Base-by-base conservation (phyloP, 2,329 filamentous ascomycete species). In the Exserohilum rostratum region DNA sequence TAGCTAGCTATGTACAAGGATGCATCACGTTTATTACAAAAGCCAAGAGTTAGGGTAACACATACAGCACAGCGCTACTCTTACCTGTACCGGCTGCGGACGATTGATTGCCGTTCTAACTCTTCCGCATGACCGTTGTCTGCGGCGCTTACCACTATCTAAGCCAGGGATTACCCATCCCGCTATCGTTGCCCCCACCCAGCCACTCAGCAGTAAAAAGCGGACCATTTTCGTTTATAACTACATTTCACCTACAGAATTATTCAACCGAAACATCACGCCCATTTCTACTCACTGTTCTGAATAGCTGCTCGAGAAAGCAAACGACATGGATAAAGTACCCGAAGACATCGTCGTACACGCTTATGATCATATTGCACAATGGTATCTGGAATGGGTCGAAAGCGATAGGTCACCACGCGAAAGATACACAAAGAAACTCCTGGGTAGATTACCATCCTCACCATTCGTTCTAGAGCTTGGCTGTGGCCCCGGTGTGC, bases 401-500 rank as follows among this genome's bases (percentile, higher is more conserved):
- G 13, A 48, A 39, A 12, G 33, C 22, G 48, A 56, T 29, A 46
- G 3, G 11, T 52, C 53, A 11, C 49, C 53, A 11, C 48, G 53
- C 13, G 37, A 53, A 47, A 18, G 43, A 18, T 56, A 56, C 43
- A 35, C 31, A 25, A 43, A 15, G 10, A 48, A 40, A 38, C 5
- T 56, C 3, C 44, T 56, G 6, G 29, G 48, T 1, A 43, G 13
- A 6, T 13, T 47, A 13, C 42, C 43, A 6, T 18, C 43, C 1
- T 56, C 48, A 13, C 49, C 53, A 29, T 7, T 20, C 25, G 30
- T 61, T 37, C 48, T 61, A 27, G 58, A 61, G 35, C 58, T 61
- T 38, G 55, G 58, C 27, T 55, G 51, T 42, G 61, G 62, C 27
- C 46, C 43, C 6, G 62, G 60, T 33, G 29, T 63, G 11, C 62